Percentiles rank a stretch among this genome's conserved stretches.
phyloP scores from a whole-genome alignment of 2,329 filamentous ascomycete species.

The Talaromyces piceae region DNA sequence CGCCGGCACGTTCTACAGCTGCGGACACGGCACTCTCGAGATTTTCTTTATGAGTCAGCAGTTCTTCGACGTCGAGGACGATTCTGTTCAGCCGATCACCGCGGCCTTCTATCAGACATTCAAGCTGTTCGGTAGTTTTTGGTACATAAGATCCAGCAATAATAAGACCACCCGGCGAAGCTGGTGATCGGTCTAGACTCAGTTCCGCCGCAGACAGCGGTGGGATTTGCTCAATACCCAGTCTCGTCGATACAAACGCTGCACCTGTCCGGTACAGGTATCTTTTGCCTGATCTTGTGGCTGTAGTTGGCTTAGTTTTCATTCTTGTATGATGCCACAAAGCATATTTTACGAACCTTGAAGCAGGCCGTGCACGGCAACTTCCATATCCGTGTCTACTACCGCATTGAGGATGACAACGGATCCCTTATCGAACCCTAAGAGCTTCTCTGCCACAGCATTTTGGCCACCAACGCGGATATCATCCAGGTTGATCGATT shows the following conservation, averaged over 20 bases:
- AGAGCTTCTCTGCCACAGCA: constrained; percentile 36
- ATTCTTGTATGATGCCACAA: neutral
- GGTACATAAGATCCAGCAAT: constrained; percentile 53
- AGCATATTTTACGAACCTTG: constrained; percentile 18
- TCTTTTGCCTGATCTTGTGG: constrained; percentile 26
- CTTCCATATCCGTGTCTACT: constrained; percentile 48
- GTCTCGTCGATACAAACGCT: constrained; percentile 31
- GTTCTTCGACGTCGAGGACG: constrained; percentile 42
- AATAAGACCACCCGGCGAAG: constrained; percentile 43
- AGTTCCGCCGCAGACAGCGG: constrained; percentile 45
- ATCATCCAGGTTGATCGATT: constrained; percentile 41
- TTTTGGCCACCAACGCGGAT: constrained; percentile 42
- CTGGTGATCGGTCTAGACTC: constrained; percentile 22
- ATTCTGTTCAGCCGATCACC: constrained; percentile 39
- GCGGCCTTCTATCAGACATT: constrained; percentile 33
- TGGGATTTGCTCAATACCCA: constrained; percentile 44
- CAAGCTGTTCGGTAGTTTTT: constrained; percentile 51
- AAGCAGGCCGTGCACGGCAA: constrained; percentile 46
- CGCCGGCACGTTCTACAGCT: constrained; percentile 34
- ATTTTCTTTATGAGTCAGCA: constrained; percentile 36
- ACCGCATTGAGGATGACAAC: constrained; percentile 43
- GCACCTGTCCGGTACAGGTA: constrained; percentile 43
- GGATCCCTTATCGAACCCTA: constrained; percentile 27
- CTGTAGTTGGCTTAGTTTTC: neutral
- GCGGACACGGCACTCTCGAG: constrained; percentile 32